Conservation (phyloP, 2,329 filamentous ascomycete species). For the Basipetospora chlamydospora region DNA sequence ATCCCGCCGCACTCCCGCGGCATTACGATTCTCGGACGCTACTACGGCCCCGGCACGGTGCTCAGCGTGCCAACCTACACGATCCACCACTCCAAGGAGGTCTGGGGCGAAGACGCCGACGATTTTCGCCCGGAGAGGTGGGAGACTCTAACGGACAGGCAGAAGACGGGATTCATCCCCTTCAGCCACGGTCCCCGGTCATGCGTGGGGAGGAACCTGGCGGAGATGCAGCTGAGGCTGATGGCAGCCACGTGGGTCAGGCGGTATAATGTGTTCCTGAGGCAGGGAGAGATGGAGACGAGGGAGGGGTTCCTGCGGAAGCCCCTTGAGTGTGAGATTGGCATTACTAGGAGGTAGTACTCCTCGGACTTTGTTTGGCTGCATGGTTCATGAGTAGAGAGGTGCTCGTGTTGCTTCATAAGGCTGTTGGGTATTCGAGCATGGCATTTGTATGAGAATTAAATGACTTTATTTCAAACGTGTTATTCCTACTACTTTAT, state of each 20-base stretch:
- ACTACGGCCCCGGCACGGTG: constrained; percentile 60
- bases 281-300: constrained; percentile 54
- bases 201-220: constrained; percentile 68
- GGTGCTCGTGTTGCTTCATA: no score
- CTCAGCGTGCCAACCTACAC: constrained; percentile 72
- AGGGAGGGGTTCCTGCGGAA: constrained; percentile 73
- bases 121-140: constrained; percentile 56
- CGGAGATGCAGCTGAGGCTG: constrained; percentile 76
- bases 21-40: constrained; percentile 47
- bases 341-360: constrained; percentile 25
- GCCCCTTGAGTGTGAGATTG: constrained; percentile 55
- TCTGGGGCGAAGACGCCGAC: constrained; percentile 56
- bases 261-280: constrained; percentile 31
- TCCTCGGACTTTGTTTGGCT: no score
- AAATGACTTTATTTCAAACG: no score
- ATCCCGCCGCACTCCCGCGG: constrained; percentile 51
- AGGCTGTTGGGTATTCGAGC: no score
- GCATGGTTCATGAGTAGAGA: no score
- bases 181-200: constrained; percentile 58
- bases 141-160: constrained; percentile 42
- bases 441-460: no score
- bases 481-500: no score
- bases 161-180: constrained; percentile 62
- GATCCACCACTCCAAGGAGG: constrained; percentile 58
- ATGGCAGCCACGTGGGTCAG: constrained; percentile 55